These are phyloP conservation scores for Alternaria longipes DNA, from an alignment of 2,329 filamentous ascomycete genomes.

Conservation along the genomic window DNA sequence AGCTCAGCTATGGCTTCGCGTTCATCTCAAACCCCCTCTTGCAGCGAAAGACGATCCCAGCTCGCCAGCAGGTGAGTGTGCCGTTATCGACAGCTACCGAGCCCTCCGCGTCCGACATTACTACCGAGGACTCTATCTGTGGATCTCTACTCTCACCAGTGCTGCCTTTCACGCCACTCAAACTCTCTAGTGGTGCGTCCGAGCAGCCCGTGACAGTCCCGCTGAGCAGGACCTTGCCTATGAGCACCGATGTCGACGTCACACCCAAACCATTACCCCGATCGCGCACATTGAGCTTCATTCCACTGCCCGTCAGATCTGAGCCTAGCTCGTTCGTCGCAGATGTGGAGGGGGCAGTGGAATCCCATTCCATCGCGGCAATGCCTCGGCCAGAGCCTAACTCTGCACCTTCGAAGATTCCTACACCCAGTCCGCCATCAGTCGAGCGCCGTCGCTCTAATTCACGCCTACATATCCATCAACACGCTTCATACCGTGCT, in stretches of 20 bases:
- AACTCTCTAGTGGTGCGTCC: not conserved
- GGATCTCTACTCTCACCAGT: slow-evolving; percentile 22
- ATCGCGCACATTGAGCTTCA: slow-evolving; percentile 46
- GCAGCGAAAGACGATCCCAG: slow-evolving; percentile 39
- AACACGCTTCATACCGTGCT: slow-evolving; percentile 24
- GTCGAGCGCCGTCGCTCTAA: slow-evolving; percentile 32
- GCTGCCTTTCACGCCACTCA: slow-evolving; percentile 8
- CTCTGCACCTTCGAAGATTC: slow-evolving; percentile 38
- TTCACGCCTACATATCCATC: slow-evolving; percentile 36
- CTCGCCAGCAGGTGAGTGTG: slow-evolving; percentile 19
- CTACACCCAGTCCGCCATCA: slow-evolving; percentile 38
- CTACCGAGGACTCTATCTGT: slow-evolving; percentile 5
- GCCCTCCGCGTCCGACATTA: slow-evolving; percentile 17
- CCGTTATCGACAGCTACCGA: slow-evolving; percentile 22
- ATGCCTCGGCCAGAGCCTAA: slow-evolving; percentile 17
- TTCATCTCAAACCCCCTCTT: slow-evolving; percentile 44
- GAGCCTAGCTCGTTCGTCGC: slow-evolving; percentile 17
- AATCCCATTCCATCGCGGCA: slow-evolving; percentile 3
- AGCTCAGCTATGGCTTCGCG: slow-evolving; percentile 46
- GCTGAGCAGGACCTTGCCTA: not conserved
- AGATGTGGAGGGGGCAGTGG: slow-evolving; percentile 16
- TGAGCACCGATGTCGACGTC: slow-evolving; percentile 18
- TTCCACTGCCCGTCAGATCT: slow-evolving; percentile 36
- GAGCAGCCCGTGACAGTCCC: slow-evolving; percentile 1
- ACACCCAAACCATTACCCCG: slow-evolving; percentile 36